Conservation (phyloP, 2,329 filamentous ascomycete species). For the Colletotrichum horii region DNA sequence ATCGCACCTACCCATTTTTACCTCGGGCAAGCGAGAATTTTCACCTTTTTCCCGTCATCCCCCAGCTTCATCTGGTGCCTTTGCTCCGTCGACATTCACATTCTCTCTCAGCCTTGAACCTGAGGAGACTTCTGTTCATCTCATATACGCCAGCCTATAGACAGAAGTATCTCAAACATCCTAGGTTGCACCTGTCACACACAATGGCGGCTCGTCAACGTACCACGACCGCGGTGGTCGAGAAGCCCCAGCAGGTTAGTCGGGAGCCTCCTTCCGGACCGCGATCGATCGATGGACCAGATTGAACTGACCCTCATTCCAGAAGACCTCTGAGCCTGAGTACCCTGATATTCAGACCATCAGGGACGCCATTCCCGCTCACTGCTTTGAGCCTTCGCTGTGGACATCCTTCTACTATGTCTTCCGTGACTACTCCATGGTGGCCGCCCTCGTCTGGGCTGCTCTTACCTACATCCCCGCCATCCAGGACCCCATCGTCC, state of each 20-base stretch:
- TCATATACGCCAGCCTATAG: not conserved
- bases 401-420: conserved; percentile 60
- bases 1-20: not conserved
- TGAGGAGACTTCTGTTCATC: conserved; percentile 1
- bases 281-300: not conserved
- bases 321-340: conserved; percentile 18
- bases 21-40: conserved; percentile 9
- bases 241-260: conserved; percentile 21
- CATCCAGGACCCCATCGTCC: conserved; percentile 48
- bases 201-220: conserved; percentile 16
- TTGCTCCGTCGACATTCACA: not conserved
- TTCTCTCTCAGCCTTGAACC: not conserved
- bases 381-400: conserved; percentile 65
- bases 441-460: conserved; percentile 51
- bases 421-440: conserved; percentile 58
- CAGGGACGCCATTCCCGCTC: conserved; percentile 59
- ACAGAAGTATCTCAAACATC: not conserved
- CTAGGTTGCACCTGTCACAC: not conserved
- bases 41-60: not conserved
- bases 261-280: not conserved
- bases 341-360: conserved; percentile 55
- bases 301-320: not conserved
- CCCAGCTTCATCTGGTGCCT: not conserved
- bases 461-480: conserved; percentile 59
- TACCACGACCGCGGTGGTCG: conserved; percentile 18